Evolutionary conservation across 495 filamentous ascomycete genomes (phyloP), one percentile per base, ranked within the genome.

Genomic region (Hypoxylon lenormandii): DNA sequence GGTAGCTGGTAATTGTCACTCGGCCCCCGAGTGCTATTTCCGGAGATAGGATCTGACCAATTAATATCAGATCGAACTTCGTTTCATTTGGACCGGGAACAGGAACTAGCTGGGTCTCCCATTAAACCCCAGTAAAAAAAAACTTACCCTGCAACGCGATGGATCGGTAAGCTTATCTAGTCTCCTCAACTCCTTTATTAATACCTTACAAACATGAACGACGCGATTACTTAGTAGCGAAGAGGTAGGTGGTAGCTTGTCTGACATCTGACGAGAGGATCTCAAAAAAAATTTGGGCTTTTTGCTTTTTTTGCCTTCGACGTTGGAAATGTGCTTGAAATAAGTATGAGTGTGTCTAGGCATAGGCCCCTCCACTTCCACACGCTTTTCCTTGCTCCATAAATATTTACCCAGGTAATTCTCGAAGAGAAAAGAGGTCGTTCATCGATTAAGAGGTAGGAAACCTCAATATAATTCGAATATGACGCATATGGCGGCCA

Each of bases 151-250:
- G 30, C n/a, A 54, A 42, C 21, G 33, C 40, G 33, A 28, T 19
- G 33, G 28, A 51, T 38, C 21, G 45, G 42, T 30, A 64, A 43
- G 45, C 46, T 54, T 48, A 56, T 48, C 40, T 49, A 54, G 1
- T 23, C 15, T 38, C 18, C 50, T 15, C 2, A 22, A 19, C 30
- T 22, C 10, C 37, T 38, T 37, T 48, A 48, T 48, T 48, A 48
- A 48, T 48, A 28, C 22, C n/a, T 45, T 45, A 45, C 42, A 15
- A 45, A 45, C 5, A 3, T 42, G 38, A 5, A 3, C n/a, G 0
- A n/a, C 38, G 23, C 38, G 15, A 42, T 12, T 15, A 42, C 38
- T 15, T 42, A 42, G 13, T 42, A 42, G 38, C 38, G 12, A 45
- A 4, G 42, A 16, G n/a, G 16, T 11, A 10, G 16, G 42, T 4